Evolutionary conservation across 176 grass and related monocot species (phyloP).

Genomic region (Rhynchospora breviuscula): DNA sequence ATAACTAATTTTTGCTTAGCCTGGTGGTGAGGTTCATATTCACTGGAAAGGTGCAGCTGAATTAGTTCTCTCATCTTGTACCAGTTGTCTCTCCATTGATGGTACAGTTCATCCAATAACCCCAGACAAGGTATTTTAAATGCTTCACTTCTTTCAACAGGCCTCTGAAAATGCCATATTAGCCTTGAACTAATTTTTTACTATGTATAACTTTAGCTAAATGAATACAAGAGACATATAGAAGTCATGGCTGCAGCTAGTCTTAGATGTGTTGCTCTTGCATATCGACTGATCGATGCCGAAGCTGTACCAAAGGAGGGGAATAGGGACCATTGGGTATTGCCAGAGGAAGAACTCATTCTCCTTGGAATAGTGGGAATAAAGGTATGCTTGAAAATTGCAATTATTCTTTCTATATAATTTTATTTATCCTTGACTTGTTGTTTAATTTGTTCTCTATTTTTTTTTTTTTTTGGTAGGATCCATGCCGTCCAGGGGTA

Average conservation of each 20-base stretch:
- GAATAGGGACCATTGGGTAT: conserved; percentile 63
- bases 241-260: conserved; percentile 73
- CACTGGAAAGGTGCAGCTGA: conserved; percentile 99
- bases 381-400: conserved; percentile 28
- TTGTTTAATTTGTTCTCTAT: background rate
- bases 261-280: conserved; percentile 92
- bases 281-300: conserved; percentile 44
- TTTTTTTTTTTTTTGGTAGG: conserved; percentile 18
- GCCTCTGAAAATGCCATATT: conserved; percentile 5
- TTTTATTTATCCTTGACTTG: background rate
- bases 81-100: conserved; percentile 59
- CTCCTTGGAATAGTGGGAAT: conserved; percentile 44
- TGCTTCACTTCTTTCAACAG: background rate
- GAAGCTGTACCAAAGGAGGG: conserved; percentile 49
- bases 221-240: conserved; percentile 71
- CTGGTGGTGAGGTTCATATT: conserved; percentile 50
- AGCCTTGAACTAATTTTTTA: background rate
- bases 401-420: background rate
- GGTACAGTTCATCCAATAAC: conserved; percentile 59
- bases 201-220: conserved; percentile 37
- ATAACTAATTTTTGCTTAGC: conserved; percentile 41
- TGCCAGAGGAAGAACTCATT: conserved; percentile 47
- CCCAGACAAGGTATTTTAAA: conserved; percentile 50
- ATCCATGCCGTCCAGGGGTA: conserved; percentile 56
- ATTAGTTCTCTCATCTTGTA: conserved; percentile 75